Evolutionary conservation across 345 rosid species (phyloP).

Genomic region (Citrus maxima): DNA sequence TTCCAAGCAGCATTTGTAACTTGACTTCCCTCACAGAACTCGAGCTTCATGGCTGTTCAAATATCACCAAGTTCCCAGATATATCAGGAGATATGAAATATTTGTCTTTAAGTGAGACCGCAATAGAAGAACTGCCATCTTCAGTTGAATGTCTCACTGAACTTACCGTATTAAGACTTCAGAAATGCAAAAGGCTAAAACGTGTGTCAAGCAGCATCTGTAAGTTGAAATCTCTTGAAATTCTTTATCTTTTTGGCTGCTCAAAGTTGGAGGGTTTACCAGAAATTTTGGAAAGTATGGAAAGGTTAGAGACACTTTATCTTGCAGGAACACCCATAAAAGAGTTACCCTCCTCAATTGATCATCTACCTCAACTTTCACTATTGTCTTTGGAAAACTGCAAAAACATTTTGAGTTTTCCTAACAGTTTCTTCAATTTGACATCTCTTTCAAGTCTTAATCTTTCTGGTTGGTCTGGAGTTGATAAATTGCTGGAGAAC

Average conservation of each 20-base stretch:
- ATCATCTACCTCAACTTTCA: not conserved
- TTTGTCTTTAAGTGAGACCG: constrained; percentile 6
- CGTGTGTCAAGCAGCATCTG: not conserved
- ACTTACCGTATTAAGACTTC: constrained; percentile 4
- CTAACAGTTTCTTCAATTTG: not conserved
- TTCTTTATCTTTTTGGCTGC: not conserved
- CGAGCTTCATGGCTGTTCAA: constrained; percentile 2
- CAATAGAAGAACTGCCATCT: constrained; percentile 8
- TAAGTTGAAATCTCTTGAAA: not conserved
- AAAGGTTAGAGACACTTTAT: not conserved
- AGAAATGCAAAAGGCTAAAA: constrained; percentile 12
- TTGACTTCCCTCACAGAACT: not conserved
- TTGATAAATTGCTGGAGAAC: not conserved
- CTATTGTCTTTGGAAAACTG: not conserved
- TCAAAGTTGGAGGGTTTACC: not conserved
- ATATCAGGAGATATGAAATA: not conserved
- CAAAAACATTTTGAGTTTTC: not conserved
- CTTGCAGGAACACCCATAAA: not conserved
- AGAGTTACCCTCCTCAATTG: constrained; percentile 11
- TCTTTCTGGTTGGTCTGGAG: not conserved
- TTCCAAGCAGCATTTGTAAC: constrained; percentile 1
- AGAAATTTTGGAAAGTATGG: not conserved
- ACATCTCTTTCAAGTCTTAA: not conserved
- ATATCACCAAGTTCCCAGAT: constrained; percentile 8
- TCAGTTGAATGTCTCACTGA: not conserved